Conservation (phyloP, 768 basidiomycete species). For the Boletus subcaerulescens region DNA sequence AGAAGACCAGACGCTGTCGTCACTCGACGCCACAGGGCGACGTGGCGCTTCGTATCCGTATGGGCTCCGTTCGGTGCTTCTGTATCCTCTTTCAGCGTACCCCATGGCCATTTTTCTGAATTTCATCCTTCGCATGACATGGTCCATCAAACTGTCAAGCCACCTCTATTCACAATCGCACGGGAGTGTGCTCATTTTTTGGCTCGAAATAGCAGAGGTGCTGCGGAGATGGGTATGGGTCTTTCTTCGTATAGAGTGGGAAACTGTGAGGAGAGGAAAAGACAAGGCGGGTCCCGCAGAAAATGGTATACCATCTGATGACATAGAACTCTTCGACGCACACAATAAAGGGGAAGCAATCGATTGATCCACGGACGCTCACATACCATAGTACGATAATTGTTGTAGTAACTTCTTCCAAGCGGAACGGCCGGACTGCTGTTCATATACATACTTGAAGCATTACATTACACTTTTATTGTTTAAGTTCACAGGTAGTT, state of each 20-base stretch:
- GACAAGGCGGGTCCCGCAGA: constrained; percentile 3
- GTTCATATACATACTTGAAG: not conserved
- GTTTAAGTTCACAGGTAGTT: not conserved
- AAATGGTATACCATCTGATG: constrained; percentile 7
- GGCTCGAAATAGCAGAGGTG: constrained; percentile 88
- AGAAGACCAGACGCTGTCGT: constrained; percentile 19
- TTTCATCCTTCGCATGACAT: constrained; percentile 85
- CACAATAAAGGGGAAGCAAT: constrained; percentile 11
- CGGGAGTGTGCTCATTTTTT: constrained; percentile 80
- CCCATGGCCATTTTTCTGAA: constrained; percentile 81
- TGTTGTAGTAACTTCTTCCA: constrained; percentile 15
- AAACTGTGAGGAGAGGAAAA: constrained; percentile 62
- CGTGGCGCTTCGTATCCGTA: constrained; percentile 44
- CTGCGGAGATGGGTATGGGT: constrained; percentile 97
- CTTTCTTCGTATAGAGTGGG: constrained; percentile 96
- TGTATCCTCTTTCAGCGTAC: constrained; percentile 82
- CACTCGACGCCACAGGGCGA: constrained; percentile 13
- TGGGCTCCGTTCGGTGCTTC: constrained; percentile 71
- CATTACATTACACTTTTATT: constrained; percentile 1
- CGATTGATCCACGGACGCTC: constrained; percentile 15
- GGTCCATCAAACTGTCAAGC: constrained; percentile 87
- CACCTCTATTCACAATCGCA: constrained; percentile 81
- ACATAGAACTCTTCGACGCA: constrained; percentile 13
- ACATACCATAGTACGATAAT: not conserved
- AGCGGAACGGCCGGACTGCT: not conserved